Evolutionary conservation across 306 rosid genomes (phyloP).

Genomic region (Pterocarpus macrocarpus): DNA sequence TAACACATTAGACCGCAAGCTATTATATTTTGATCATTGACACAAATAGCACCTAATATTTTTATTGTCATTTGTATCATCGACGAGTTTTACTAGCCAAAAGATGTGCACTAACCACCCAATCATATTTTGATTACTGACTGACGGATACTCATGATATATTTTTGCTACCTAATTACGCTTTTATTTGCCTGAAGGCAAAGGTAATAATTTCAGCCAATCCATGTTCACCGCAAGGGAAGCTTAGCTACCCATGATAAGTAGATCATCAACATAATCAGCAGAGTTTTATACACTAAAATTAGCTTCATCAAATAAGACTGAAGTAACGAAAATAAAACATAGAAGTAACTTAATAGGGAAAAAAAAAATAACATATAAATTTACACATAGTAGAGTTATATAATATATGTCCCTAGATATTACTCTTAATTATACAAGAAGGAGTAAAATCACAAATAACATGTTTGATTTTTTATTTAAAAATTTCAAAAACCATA

Average conservation of each 20-base stretch:
- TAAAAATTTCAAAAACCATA: no score
- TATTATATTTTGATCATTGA: not conserved
- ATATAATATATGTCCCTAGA: no score
- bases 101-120: not conserved
- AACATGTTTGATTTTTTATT: no score
- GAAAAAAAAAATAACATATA: no score
- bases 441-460: no score
- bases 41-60: not conserved
- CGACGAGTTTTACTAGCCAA: not conserved
- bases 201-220: not conserved
- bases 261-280: not conserved
- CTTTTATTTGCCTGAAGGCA: not conserved
- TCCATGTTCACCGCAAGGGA: not conserved
- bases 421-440: no score
- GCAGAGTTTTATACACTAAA: not conserved
- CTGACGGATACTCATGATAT: not conserved
- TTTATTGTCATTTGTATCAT: not conserved
- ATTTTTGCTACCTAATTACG: not conserved
- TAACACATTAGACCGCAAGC: not conserved
- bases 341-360: no score
- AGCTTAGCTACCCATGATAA: not conserved
- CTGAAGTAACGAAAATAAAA: not conserved
- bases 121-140: not conserved
- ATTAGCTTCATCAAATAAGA: not conserved
- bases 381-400: no score